Evolutionary conservation across 805 yeast species (phyloP).

Genomic region (Saturnispora halmiae): DNA sequence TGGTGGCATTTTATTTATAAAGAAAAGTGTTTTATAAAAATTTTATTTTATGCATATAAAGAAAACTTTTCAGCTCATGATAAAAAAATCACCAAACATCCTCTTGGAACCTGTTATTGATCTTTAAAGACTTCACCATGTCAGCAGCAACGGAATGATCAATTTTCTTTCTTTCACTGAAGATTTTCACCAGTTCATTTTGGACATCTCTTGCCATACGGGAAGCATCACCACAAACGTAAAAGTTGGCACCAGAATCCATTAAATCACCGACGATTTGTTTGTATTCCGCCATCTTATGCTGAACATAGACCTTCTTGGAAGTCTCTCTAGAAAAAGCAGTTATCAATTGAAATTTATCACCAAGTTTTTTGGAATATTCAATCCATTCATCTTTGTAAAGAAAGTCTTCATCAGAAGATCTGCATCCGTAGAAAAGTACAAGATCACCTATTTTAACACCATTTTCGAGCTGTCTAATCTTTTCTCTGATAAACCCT

Average conservation of each 20-base stretch:
- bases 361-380: slow-evolving; percentile 72
- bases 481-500: slow-evolving; percentile 70
- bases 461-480: slow-evolving; percentile 67
- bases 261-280: slow-evolving; percentile 40
- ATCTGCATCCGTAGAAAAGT: slow-evolving; percentile 84
- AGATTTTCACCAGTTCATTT: slow-evolving; percentile 48
- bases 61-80: slow-evolving; percentile 1
- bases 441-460: slow-evolving; percentile 52
- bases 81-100: slow-evolving; percentile 74
- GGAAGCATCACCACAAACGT: slow-evolving; percentile 92
- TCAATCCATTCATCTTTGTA: slow-evolving; percentile 87
- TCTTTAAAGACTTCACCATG: slow-evolving; percentile 63
- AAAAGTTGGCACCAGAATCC: slow-evolving; percentile 64
- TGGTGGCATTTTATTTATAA: slow-evolving; percentile 16
- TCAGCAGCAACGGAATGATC: slow-evolving; percentile 54
- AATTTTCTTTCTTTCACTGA: slow-evolving; percentile 37
- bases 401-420: slow-evolving; percentile 66
- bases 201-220: slow-evolving; percentile 89
- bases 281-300: slow-evolving; percentile 42
- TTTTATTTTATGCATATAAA: neutral
- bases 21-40: neutral
- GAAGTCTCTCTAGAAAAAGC: slow-evolving; percentile 72
- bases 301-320: slow-evolving; percentile 74
- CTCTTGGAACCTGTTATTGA: slow-evolving; percentile 82
- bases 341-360: slow-evolving; percentile 34